A percentile compares a stretch with the other conserved stretches of the same genome.
Conservation (phyloP, 2,329 filamentous ascomycete species). For the Colletotrichum plurivorum region DNA sequence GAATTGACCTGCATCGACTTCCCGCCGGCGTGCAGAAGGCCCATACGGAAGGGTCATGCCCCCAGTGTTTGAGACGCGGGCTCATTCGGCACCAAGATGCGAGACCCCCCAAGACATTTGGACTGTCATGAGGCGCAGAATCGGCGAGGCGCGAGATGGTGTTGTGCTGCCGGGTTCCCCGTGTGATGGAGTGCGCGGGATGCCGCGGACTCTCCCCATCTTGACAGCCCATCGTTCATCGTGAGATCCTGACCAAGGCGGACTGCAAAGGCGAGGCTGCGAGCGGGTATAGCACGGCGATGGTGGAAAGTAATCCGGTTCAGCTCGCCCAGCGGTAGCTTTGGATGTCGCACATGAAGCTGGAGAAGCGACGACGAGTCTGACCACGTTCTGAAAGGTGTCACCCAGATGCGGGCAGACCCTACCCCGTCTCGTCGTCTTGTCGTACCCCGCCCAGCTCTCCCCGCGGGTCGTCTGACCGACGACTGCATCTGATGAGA, state of each 20-base stretch:
- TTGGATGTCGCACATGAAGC: slow-evolving; percentile 19
- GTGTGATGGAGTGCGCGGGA: slow-evolving; percentile 11
- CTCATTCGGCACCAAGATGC: slow-evolving; percentile 6
- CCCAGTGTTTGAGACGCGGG: slow-evolving; percentile 3
- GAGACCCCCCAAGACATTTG: not conserved
- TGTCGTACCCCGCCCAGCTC: slow-evolving; percentile 4
- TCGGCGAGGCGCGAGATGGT: slow-evolving; percentile 11
- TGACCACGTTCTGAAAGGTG: slow-evolving; percentile 17
- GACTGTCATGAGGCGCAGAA: slow-evolving; percentile 23
- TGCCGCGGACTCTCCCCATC: slow-evolving; percentile 2
- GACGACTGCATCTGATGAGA: slow-evolving; percentile 11
- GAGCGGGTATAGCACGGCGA: not conserved
- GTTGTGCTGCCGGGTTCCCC: slow-evolving; percentile 16
- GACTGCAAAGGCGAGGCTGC: slow-evolving; percentile 2
- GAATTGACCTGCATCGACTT: slow-evolving; percentile 32
- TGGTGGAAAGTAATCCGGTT: not conserved
- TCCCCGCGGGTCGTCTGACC: slow-evolving; percentile 23
- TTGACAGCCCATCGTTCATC: slow-evolving; percentile 18
- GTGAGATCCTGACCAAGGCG: slow-evolving; percentile 28
- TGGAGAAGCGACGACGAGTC: slow-evolving; percentile 12
- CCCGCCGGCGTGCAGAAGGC: slow-evolving; percentile 31
- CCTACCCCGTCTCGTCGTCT: not conserved
- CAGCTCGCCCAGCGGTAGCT: not conserved
- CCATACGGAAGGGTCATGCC: slow-evolving; percentile 26
- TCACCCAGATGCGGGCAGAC: slow-evolving; percentile 1